Percentiles rank a stretch among this genome's conserved stretches.
Evolutionary conservation across 768 basidiomycete species (phyloP).

Genomic region (Termitomyces sp.): DNA sequence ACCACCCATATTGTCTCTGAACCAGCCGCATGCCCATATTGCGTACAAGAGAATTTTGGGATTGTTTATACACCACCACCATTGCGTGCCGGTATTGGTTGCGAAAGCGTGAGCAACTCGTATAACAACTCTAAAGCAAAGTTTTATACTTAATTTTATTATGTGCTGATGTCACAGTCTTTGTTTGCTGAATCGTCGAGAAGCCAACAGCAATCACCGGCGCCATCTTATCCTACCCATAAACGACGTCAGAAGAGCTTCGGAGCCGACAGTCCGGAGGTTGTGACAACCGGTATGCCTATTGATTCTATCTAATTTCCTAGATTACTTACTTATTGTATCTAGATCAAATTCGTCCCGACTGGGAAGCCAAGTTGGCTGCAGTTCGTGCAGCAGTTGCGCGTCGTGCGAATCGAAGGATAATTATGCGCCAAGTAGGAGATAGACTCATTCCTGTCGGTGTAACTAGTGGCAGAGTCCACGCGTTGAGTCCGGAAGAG

Average conservation of each 20-base stretch:
- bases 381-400: constrained; percentile 93
- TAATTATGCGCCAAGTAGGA: constrained; percentile 98
- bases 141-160: not conserved
- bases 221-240: constrained; percentile 38
- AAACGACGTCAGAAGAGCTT: constrained; percentile 87
- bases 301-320: not conserved
- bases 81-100: constrained; percentile 78
- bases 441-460: constrained; percentile 97
- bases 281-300: constrained; percentile 80
- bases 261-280: constrained; percentile 79
- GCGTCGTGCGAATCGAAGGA: constrained; percentile 91
- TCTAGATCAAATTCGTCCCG: constrained; percentile 92
- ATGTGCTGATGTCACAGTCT: constrained; percentile 16
- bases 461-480: constrained; percentile 84
- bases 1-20: constrained; percentile 94
- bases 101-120: constrained; percentile 59
- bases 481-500: constrained; percentile 59
- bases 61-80: constrained; percentile 78
- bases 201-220: constrained; percentile 37
- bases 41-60: constrained; percentile 96
- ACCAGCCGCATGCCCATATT: constrained; percentile 95
- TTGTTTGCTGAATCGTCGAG: constrained; percentile 49
- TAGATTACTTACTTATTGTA: constrained; percentile 7
- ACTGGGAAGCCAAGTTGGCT: constrained; percentile 96
- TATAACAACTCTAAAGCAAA: not conserved